Base-by-base conservation (phyloP, 495 filamentous ascomycete species). In the Neohortaea acidophila region DNA sequence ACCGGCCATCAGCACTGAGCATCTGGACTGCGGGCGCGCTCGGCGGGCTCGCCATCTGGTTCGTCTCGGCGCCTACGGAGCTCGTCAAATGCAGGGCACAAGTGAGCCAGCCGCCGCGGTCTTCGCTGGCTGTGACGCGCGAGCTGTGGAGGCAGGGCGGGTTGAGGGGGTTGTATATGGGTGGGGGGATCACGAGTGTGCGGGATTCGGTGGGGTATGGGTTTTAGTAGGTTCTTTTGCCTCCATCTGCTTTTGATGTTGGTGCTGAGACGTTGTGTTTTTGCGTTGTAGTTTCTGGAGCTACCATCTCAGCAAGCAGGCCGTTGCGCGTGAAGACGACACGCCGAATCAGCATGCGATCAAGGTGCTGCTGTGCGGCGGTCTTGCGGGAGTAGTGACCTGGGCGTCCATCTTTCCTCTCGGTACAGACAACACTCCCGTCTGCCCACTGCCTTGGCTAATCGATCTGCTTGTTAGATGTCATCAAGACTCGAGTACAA, bases 381-480 rank as follows among this genome's bases (percentile, higher is more conserved):
- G 85, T 9, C 52, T 93, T 33, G 85, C 86, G 5, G 86, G 85
- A 2, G 66, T 89, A 21, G 69, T 77, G 13, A 86, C 81, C 0
- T 94, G 85, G 85, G 67, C 74, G 8, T 84, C 79, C 28, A 72
- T 93, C 13, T 94, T 89, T 46, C 85, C 85, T 12, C 53, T 94
- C 25, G 56, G 56, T 59, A 46, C 10, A 28, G 37, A 36, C n/a
- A 14, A 15, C 14, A 18, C 23, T 22, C 20, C 2, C 32, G n/a
- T 28, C 14, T 32, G 6, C 8, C 28, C 17, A 23, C 19, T 24
- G 12, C 20, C 25, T 7, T 17, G 5, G 30, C 21, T 34, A 9
- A 23, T 41, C 25, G 18, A 24, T 26, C 31, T 17, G 6, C 32
- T 9, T 28, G 17, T 4, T 44, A 53, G 85, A 93, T 55, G 77